A percentile compares a stretch with the other conserved stretches of the same genome.
phyloP scores from a whole-genome alignment of 2,329 filamentous ascomycete species.

The Metarhizium sp. region DNA sequence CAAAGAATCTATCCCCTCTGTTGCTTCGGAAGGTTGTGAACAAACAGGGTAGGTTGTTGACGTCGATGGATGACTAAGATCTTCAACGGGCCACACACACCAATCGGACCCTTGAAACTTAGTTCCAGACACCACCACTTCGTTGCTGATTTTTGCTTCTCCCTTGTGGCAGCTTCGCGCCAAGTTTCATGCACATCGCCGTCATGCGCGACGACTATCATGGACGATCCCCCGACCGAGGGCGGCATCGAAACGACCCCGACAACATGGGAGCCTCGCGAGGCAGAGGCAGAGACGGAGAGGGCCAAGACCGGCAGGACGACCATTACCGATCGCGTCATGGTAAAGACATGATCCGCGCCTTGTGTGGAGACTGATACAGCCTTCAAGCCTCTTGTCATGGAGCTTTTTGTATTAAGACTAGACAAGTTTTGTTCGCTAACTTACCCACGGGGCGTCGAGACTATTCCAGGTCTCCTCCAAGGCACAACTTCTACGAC shows the following conservation, averaged over 20 bases:
- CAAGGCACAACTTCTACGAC: conserved; percentile 28
- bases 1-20: too few species aligned
- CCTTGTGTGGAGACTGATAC: conserved; percentile 15
- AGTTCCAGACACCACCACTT: too few species aligned
- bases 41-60: too few species aligned
- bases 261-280: conserved; percentile 7
- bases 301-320: conserved; percentile 20
- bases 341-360: conserved; percentile 35
- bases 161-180: not conserved
- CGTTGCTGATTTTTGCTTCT: not conserved
- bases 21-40: too few species aligned
- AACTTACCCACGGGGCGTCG: conserved; percentile 35
- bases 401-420: conserved; percentile 3
- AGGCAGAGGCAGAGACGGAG: conserved; percentile 16
- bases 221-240: conserved; percentile 20
- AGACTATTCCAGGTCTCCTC: conserved; percentile 34
- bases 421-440: conserved; percentile 22
- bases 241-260: conserved; percentile 9
- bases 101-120: too few species aligned
- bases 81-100: too few species aligned
- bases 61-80: too few species aligned
- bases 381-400: conserved; percentile 5
- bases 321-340: conserved; percentile 38
- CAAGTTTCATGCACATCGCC: conserved; percentile 6
- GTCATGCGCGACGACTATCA: conserved; percentile 36